Evolutionary conservation across 106 monocot species (phyloP).

Genomic region (Dendrobium chrysotoxum): DNA sequence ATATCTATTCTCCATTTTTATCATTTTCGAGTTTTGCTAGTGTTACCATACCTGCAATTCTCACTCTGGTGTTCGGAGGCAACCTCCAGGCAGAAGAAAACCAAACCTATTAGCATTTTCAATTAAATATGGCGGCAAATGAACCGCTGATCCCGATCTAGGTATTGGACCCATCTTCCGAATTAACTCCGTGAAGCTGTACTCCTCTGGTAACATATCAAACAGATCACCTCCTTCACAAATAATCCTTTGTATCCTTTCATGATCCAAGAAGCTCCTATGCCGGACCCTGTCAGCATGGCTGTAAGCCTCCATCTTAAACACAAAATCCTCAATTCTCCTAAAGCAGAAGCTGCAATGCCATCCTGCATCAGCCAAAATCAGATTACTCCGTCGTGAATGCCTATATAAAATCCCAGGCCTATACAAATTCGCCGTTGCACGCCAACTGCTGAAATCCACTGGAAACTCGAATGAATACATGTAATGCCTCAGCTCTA

Average conservation of each 20-base stretch:
- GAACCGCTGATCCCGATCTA: slow-evolving; percentile 62
- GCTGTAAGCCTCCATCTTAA: slow-evolving; percentile 92
- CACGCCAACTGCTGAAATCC: slow-evolving; percentile 75
- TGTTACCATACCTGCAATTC: background rate
- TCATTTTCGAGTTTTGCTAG: no score
- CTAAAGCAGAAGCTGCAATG: slow-evolving; percentile 96
- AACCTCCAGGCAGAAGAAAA: slow-evolving; percentile 83
- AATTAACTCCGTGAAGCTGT: slow-evolving; percentile 62
- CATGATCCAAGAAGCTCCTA: slow-evolving; percentile 26
- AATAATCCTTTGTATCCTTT: slow-evolving; percentile 74
- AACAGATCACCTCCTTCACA: slow-evolving; percentile 74
- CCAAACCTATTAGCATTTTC: slow-evolving; percentile 58
- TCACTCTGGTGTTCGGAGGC: slow-evolving; percentile 28
- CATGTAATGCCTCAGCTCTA: slow-evolving; percentile 69
- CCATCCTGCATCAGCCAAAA: slow-evolving; percentile 87
- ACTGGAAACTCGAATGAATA: slow-evolving; percentile 92
- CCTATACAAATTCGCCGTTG: slow-evolving; percentile 44
- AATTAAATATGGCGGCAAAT: slow-evolving; percentile 72
- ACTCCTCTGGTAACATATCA: slow-evolving; percentile 90
- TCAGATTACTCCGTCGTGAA: slow-evolving; percentile 52
- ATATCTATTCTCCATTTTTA: no score
- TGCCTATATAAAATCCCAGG: slow-evolving; percentile 48
- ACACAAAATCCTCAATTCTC: slow-evolving; percentile 51
- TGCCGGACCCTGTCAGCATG: slow-evolving; percentile 72
- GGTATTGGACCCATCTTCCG: slow-evolving; percentile 77